These are phyloP conservation scores for Adansonia grandidieri DNA, from an alignment of 441 rosid genomes.

Conservation along the genomic window DNA sequence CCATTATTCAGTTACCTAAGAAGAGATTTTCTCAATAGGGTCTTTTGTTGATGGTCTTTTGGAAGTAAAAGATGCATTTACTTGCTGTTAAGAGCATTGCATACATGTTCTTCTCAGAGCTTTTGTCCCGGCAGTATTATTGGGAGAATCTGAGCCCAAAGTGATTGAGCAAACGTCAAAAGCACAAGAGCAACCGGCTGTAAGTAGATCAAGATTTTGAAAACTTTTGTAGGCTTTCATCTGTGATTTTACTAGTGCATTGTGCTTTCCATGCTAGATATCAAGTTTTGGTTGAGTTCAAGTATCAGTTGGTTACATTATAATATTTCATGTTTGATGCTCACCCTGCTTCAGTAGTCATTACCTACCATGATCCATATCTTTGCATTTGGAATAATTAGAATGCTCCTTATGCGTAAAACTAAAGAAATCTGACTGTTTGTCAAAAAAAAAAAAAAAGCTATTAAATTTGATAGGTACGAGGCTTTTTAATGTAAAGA, in stretches of 20 bases:
- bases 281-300: constrained; percentile 13
- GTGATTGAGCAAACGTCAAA: constrained; percentile 75
- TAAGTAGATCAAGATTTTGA: constrained; percentile 52
- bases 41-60: constrained; percentile 11
- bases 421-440: not conserved
- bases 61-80: constrained; percentile 3
- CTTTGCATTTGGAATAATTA: not conserved
- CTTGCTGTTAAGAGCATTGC: constrained; percentile 15
- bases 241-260: not conserved
- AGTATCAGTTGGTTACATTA: not conserved
- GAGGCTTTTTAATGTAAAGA: not conserved
- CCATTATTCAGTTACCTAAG: not conserved
- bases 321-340: not conserved
- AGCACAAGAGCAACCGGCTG: constrained; percentile 71
- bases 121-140: constrained; percentile 96
- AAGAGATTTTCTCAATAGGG: constrained; percentile 5
- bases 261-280: not conserved
- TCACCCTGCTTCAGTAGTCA: not conserved
- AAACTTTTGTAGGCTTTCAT: not conserved
- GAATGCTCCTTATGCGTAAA: not conserved
- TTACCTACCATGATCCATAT: not conserved
- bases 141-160: constrained; percentile 93
- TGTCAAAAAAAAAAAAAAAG: not conserved
- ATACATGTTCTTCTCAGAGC: constrained; percentile 59
- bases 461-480: not conserved